Evolutionary conservation across 2,329 filamentous ascomycete species (phyloP), one percentile per base, ranked within the genome.

Genomic region (Lachnellula willkommii): DNA sequence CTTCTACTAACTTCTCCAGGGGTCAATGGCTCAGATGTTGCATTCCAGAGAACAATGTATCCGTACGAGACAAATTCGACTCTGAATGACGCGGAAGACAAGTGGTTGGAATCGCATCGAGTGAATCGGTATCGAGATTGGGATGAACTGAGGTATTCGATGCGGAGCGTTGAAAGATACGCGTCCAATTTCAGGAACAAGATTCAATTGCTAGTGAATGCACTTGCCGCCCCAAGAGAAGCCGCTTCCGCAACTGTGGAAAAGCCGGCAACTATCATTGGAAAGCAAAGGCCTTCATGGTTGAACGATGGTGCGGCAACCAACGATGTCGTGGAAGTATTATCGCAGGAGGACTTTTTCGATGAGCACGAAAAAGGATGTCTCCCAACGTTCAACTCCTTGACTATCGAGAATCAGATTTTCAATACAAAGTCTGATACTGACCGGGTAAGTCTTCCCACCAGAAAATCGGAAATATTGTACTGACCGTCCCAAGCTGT

Each of bases 111-210:
- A 20, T 70, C 70, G 6, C 74, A 76, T 55, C 68, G 73, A 49
- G 67, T 73, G 45, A 76, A 76, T 59, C 62, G 73, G 17, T 76
- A 76, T 58, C 71, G 74, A 1, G 74, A 76, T 57, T 76, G 74
- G 73, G 69, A 75, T 47, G 74, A 76, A 61, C 59, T 76, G n/a
- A 68, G 72, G 32, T 75, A 74, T 55, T 76, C 74, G 2, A 68
- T 76, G 62, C 69, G 73, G 28, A 75, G 72, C 45, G 66, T 76
- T 20, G 70, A 75, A 54, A 69, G 68, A 39, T 72, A 74, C 53
- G 73, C 73, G n/a, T 62, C 64, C 35, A 63, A 60, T 5, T 75
- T 76, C 61, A 60, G 70, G 49, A 76, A 75, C 63, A 72, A 73
- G 58, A 72, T 75, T 37, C 73, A 75, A 53, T 69, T 76, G 8